Conservation (phyloP, 441 rosid species). For the Pelargonium myrrhifolium region DNA sequence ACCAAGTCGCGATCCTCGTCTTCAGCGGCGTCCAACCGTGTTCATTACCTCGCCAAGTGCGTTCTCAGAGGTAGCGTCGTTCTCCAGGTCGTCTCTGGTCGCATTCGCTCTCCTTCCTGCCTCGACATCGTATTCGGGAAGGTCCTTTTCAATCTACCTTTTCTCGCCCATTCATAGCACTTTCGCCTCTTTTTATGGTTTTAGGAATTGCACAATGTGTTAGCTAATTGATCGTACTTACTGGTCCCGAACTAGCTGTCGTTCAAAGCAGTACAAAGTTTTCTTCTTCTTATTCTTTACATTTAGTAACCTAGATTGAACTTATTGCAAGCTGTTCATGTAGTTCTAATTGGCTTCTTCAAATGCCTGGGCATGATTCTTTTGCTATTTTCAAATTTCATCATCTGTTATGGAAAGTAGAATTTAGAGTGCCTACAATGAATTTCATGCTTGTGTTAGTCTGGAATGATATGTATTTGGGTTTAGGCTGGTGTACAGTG, state of each 20-base stretch:
- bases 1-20: slow-evolving; percentile 61
- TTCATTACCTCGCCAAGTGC: slow-evolving; percentile 79
- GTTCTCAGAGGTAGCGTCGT: slow-evolving; percentile 77
- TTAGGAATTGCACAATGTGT: neutral
- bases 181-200: neutral
- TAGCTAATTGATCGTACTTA: slow-evolving; percentile 3
- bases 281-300: neutral
- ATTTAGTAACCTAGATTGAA: neutral
- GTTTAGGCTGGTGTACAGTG: neutral
- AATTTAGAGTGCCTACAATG: neutral
- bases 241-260: neutral
- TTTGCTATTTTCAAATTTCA: neutral
- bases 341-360: neutral
- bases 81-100: slow-evolving; percentile 76
- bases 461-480: slow-evolving; percentile 1
- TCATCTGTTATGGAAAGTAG: neutral
- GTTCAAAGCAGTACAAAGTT: neutral
- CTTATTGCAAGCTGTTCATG: neutral
- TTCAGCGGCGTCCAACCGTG: slow-evolving; percentile 34
- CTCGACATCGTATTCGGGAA: slow-evolving; percentile 82
- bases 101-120: slow-evolving; percentile 60
- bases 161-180: neutral
- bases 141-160: slow-evolving; percentile 27
- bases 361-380: neutral
- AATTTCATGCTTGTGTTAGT: neutral